Evolutionary conservation across 148 eudicot genomes (phyloP).

Genomic region (Heliamphora exappendiculata): DNA sequence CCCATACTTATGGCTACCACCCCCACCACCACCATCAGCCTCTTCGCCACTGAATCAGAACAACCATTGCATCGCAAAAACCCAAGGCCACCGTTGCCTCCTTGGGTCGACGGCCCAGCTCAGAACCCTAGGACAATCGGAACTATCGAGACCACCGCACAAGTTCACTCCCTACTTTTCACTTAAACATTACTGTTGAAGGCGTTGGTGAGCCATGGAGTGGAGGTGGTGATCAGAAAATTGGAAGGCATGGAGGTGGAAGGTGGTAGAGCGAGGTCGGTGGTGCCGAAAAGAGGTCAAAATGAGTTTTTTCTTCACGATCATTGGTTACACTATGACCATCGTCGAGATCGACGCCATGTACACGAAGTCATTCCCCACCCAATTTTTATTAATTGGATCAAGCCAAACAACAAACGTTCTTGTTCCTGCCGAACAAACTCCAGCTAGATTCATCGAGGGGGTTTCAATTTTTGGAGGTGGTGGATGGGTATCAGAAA

Average conservation of each 20-base stretch:
- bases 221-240: constrained; percentile 64
- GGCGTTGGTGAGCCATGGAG: constrained; percentile 62
- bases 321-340: too few relatives aligned
- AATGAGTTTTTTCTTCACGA: too few relatives aligned
- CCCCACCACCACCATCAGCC: constrained; percentile 53
- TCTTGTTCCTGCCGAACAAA: too few relatives aligned
- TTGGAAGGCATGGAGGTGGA: constrained; percentile 41
- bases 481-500: too few relatives aligned
- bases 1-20: constrained; percentile 63
- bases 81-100: constrained; percentile 23
- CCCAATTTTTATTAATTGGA: too few relatives aligned
- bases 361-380: too few relatives aligned
- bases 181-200: constrained; percentile 39
- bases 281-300: constrained; percentile 49
- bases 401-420: too few relatives aligned
- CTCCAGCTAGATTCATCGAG: too few relatives aligned
- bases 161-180: constrained; percentile 72
- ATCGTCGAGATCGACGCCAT: too few relatives aligned
- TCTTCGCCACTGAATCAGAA: constrained; percentile 36
- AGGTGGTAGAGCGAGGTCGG: constrained; percentile 30
- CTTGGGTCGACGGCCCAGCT: constrained; percentile 66
- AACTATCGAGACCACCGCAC: constrained; percentile 61
- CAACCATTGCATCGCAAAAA: not conserved
- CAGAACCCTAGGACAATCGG: constrained; percentile 43
- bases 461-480: too few relatives aligned